A percentile compares a stretch with the other conserved stretches of the same genome.
phyloP scores from a whole-genome alignment of 257 asterid species.

The Mitragyna speciosa region DNA sequence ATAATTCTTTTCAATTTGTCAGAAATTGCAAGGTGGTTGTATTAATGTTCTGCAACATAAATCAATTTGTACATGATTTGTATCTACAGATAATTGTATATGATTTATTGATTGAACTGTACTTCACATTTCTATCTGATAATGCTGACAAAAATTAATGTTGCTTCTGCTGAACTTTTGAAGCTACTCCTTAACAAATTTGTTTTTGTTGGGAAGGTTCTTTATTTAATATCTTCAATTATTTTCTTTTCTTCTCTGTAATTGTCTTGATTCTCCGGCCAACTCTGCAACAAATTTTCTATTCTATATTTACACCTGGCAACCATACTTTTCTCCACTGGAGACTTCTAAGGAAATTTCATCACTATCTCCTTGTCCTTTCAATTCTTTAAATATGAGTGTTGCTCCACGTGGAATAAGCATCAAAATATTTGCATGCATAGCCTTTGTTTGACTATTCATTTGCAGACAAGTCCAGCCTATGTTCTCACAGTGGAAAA shows the following conservation, averaged over 20 bases:
- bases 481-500: neutral
- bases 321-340: neutral
- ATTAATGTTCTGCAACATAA: neutral
- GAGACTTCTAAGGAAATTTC: neutral
- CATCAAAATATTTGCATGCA: neutral
- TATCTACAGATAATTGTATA: neutral
- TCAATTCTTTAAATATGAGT: neutral
- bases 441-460: neutral
- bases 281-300: neutral
- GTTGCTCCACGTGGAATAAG: no score
- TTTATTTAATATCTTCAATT: neutral
- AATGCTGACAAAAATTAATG: neutral
- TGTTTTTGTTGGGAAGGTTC: neutral
- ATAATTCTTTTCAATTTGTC: neutral
- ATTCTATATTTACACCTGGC: no score
- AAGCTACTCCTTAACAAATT: neutral
- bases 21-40: neutral
- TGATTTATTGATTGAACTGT: neutral
- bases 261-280: neutral
- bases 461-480: neutral
- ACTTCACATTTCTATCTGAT: neutral
- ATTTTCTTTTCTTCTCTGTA: neutral
- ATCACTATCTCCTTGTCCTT: neutral
- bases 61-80: neutral
- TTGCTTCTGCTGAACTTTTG: neutral